Percentiles rank a stretch among this genome's conserved stretches.
These are phyloP conservation scores for Xylaria sp. DNA, from an alignment of 495 filamentous ascomycete species.

Conservation along the genomic window DNA sequence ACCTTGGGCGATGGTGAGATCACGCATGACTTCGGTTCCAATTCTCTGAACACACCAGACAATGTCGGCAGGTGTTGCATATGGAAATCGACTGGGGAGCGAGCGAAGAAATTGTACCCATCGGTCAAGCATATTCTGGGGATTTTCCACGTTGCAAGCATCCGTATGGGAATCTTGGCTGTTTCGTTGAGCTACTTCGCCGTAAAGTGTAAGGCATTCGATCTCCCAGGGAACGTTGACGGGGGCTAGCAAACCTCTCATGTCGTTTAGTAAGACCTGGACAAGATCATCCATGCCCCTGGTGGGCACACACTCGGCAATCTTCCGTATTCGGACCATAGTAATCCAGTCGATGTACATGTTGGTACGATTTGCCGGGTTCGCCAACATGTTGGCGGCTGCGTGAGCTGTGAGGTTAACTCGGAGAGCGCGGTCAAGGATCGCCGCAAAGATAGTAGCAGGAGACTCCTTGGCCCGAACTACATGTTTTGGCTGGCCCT, in stretches of 20 bases:
- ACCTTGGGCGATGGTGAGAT: constrained; percentile 81
- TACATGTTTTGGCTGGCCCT: constrained; percentile 80
- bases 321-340: constrained; percentile 74
- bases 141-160: constrained; percentile 36
- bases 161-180: constrained; percentile 33
- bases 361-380: constrained; percentile 75
- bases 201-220: constrained; percentile 61
- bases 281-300: constrained; percentile 71
- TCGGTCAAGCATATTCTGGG: constrained; percentile 74
- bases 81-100: constrained; percentile 76
- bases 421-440: constrained; percentile 82
- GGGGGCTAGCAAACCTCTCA: constrained; percentile 74
- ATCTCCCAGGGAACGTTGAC: constrained; percentile 61
- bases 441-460: constrained; percentile 84
- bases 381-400: constrained; percentile 76
- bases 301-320: constrained; percentile 66
- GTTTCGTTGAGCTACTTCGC: constrained; percentile 56
- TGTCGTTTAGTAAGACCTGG: constrained; percentile 74
- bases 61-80: constrained; percentile 68
- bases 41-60: constrained; percentile 73
- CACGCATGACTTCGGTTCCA: constrained; percentile 73
- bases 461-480: constrained; percentile 84
- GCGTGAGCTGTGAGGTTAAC: constrained; percentile 92
- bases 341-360: constrained; percentile 94
- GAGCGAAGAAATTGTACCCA: constrained; percentile 84